Conservation (phyloP, 495 filamentous ascomycete species). For the Extremus antarcticus region DNA sequence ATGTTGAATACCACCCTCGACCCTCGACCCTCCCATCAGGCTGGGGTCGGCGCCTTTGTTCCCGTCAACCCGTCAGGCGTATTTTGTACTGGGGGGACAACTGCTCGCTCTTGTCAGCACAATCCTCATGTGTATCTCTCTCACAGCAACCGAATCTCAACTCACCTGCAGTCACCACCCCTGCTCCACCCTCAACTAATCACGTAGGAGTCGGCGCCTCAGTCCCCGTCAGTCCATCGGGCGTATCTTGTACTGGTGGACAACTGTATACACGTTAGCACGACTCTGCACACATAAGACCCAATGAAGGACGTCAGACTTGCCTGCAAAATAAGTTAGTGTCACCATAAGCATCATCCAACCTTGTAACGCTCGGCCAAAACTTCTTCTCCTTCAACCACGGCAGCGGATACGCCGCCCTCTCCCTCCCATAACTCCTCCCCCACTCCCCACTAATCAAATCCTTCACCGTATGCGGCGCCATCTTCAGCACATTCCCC, state of each 20-base stretch:
- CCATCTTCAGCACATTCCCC: conserved; percentile 85
- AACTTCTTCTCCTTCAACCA: conserved; percentile 95
- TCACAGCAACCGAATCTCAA: too few species aligned
- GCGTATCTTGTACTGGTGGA: conserved; percentile 65
- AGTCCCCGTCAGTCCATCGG: conserved; percentile 28
- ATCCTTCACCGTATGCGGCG: conserved; percentile 81
- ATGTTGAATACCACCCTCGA: too few species aligned
- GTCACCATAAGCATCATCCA: conserved; percentile 56
- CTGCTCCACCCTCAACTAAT: too few species aligned
- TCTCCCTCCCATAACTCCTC: conserved; percentile 65
- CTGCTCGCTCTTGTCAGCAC: conserved; percentile 42
- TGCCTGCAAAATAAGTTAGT: conserved; percentile 23
- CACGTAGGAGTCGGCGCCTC: conserved; percentile 31
- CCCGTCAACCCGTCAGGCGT: conserved; percentile 32
- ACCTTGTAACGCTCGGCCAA: conserved; percentile 81
- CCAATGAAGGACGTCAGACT: conserved; percentile 7
- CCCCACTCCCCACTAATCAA: conserved; percentile 66
- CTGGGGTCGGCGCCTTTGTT: conserved; percentile 28
- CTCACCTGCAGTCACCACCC: too few species aligned
- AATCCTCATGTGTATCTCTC: too few species aligned
- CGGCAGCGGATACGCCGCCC: conserved; percentile 78
- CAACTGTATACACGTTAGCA: conserved; percentile 93
- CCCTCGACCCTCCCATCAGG: too few species aligned
- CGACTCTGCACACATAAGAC: not conserved
- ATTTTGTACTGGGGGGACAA: conserved; percentile 74